A percentile compares a stretch with the other conserved stretches of the same genome.
These are phyloP conservation scores for Berkeleyomyces basicola DNA, from an alignment of 2,329 filamentous ascomycete species.

Conservation along the genomic window DNA sequence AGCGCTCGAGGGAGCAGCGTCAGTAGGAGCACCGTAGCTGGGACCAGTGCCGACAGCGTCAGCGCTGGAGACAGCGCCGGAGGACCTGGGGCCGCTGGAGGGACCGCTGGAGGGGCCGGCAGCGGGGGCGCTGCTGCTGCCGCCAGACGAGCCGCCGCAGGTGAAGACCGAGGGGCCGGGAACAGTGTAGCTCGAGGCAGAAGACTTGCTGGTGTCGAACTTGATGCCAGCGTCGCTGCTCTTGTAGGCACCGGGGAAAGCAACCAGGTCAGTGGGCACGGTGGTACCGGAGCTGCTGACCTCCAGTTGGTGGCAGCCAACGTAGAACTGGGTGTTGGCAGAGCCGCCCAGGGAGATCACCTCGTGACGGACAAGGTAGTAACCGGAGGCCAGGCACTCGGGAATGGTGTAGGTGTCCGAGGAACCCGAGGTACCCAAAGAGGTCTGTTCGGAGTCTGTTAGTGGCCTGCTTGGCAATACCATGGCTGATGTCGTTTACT, in stretches of 20 bases:
- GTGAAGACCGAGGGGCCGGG: conserved; percentile 18
- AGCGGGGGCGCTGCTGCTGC: background rate
- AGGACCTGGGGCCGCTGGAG: background rate
- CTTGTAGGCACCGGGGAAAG: conserved; percentile 20
- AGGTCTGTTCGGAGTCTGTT: conserved; percentile 24
- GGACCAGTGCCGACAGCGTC: background rate
- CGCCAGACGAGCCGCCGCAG: conserved; percentile 17
- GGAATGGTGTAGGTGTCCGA: conserved; percentile 36
- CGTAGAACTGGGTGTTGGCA: conserved; percentile 31
- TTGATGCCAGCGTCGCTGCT: conserved; percentile 18
- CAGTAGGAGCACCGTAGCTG: background rate
- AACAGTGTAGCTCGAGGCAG: conserved; percentile 17
- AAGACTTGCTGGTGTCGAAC: conserved; percentile 18
- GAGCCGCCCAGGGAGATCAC: conserved; percentile 40
- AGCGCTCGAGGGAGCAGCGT: background rate
- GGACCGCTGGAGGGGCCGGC: background rate
- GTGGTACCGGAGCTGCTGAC: conserved; percentile 21
- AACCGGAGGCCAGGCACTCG: conserved; percentile 32
- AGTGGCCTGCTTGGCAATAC: background rate
- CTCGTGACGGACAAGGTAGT: conserved; percentile 44
- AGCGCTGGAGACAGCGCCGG: background rate
- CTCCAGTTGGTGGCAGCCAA: conserved; percentile 26
- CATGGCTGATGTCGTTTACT: background rate
- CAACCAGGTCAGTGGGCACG: conserved; percentile 17
- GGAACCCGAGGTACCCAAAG: conserved; percentile 22